Base-by-base conservation (phyloP, 2,329 filamentous ascomycete genomes). In the Microcera coccophila region DNA sequence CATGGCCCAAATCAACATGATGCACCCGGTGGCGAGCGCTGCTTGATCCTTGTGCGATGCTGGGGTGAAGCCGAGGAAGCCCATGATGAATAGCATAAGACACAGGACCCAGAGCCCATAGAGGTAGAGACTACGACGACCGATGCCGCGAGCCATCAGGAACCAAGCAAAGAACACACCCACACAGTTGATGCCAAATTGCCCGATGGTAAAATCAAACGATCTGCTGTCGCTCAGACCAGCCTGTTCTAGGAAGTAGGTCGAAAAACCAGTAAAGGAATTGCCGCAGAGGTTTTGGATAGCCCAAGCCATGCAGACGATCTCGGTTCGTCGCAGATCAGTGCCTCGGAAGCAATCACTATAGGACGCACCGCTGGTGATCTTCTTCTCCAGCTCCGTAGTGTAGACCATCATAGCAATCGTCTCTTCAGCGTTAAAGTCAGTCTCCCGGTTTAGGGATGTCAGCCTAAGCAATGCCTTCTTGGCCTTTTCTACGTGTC, bases 91-190 rank as follows among this genome's bases (percentile, higher is more conserved):
- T 3, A 72, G 68, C 1, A 66, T 53, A 33, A 54, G 2, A 52
- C 56, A 54, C 62, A 75, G 75, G 4, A 76, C 61, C 19, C 78
- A 78, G 14, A 67, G 67, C 4, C 73, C 72, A 5, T 50, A 54
- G 9, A 49, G 24, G 26, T 48, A 54, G 3, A 45, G 33, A 4
- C 36, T 36, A 11, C 42, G 42, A n/a, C 43, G 41, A 18, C 46
- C 37, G 32, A 35, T 36, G 12, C 42, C 24, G 2, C 61, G 36
- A 4, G 29, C 17, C 22, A 41, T 42, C 2, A 46, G 16, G 21
- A 66, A 58, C 62, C 66, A 70, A 4, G 68, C 70, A 29, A 67
- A 42, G n/a, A 68, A 50, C n/a, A 63, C 62, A 7, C 70, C 64
- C 22, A 65, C 26, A 34, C 71, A 67, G 10, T 63, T 69, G 28